phyloP scores from a whole-genome alignment of 805 yeast species.

The Naumovozyma baii region DNA sequence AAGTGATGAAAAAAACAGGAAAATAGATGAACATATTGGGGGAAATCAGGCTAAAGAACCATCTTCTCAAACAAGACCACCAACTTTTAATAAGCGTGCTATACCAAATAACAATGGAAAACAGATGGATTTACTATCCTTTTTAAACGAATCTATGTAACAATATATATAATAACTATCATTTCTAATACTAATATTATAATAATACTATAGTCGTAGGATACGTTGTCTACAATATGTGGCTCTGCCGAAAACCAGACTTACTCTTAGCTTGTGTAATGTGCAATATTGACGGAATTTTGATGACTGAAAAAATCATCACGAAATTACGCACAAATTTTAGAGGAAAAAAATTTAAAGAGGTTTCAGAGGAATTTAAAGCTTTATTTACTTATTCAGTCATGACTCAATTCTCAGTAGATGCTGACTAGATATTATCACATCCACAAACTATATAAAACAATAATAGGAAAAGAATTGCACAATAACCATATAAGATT shows the following conservation, averaged over 20 bases:
- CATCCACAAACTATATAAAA: background rate
- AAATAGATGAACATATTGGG: background rate
- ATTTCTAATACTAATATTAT: no score
- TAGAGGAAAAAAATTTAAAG: no score
- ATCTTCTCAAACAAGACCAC: slow-evolving; percentile 1
- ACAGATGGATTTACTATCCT: slow-evolving; percentile 20
- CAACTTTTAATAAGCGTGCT: background rate
- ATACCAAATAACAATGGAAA: slow-evolving; percentile 6
- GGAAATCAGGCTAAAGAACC: slow-evolving; percentile 1
- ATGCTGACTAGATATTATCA: background rate
- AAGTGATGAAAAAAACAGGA: slow-evolving; percentile 1
- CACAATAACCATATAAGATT: background rate
- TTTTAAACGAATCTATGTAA: slow-evolving; percentile 16
- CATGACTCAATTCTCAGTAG: background rate
- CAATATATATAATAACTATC: background rate
- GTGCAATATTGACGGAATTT: no score
- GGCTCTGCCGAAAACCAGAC: no score
- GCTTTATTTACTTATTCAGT: background rate
- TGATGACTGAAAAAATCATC: no score
- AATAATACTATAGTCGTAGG: no score
- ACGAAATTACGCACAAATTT: no score
- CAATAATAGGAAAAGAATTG: background rate
- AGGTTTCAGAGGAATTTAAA: background rate
- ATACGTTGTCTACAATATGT: no score
- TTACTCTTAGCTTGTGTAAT: no score